These are phyloP conservation scores for Xylaria sp. DNA, from an alignment of 2,329 filamentous ascomycete genomes.

Conservation along the genomic window DNA sequence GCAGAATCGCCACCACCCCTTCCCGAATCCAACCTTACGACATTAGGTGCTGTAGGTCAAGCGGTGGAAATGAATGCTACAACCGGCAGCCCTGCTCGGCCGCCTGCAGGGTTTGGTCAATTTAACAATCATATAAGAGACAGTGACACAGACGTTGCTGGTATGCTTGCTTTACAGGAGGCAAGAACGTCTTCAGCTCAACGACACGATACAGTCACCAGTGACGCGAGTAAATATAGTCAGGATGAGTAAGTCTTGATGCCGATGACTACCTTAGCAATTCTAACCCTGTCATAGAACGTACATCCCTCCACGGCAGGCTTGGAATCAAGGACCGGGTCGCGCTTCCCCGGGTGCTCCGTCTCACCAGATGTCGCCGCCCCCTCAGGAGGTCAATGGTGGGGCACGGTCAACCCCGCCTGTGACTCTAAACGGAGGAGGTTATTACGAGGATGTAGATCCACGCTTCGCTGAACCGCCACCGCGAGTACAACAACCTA, in stretches of 20 bases:
- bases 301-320: slow-evolving; percentile 67
- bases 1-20: slow-evolving; percentile 74
- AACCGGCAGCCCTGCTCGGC: slow-evolving; percentile 62
- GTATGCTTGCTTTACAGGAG: slow-evolving; percentile 79
- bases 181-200: slow-evolving; percentile 52
- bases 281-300: slow-evolving; percentile 57
- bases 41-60: slow-evolving; percentile 63
- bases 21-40: slow-evolving; percentile 56
- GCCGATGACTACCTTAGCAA: slow-evolving; percentile 37
- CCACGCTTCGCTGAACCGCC: slow-evolving; percentile 77
- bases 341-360: slow-evolving; percentile 58
- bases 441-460: slow-evolving; percentile 94
- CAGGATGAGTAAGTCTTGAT: slow-evolving; percentile 73
- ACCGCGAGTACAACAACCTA: slow-evolving; percentile 41
- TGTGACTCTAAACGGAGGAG: slow-evolving; percentile 45
- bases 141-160: slow-evolving; percentile 77
- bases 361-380: slow-evolving; percentile 55
- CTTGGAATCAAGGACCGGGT: slow-evolving; percentile 62
- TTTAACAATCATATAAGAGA: slow-evolving; percentile 64
- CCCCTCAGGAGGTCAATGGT: slow-evolving; percentile 53
- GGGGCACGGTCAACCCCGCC: slow-evolving; percentile 52
- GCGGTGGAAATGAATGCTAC: slow-evolving; percentile 84
- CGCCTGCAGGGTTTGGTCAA: slow-evolving; percentile 57
- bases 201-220: slow-evolving; percentile 64
- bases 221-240: slow-evolving; percentile 78